phyloP scores from a whole-genome alignment of 139 green algal species.

The Chlorella sp. region DNA sequence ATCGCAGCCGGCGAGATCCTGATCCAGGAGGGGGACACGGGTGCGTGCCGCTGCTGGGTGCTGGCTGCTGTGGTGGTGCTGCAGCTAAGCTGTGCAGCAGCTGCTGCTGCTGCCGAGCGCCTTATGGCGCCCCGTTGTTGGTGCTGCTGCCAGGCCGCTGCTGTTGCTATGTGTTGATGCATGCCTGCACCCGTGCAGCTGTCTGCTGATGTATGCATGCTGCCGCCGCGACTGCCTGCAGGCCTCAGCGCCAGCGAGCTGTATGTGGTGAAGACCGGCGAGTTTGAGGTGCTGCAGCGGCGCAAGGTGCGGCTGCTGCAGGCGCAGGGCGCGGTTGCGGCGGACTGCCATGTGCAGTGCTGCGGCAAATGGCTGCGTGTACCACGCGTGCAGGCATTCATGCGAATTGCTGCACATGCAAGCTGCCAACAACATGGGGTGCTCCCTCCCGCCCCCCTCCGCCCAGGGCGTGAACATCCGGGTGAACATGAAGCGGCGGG shows the following conservation, averaged over 20 bases:
- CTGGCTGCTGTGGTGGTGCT: too few relatives aligned
- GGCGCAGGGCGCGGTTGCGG: too few relatives aligned
- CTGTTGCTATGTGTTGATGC: neutral
- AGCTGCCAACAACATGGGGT: too few relatives aligned
- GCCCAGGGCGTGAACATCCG: conserved; percentile 79
- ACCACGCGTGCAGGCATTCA: too few relatives aligned
- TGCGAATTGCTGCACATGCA: too few relatives aligned
- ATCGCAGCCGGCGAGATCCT: conserved; percentile 84
- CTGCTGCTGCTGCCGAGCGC: neutral
- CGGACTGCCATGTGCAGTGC: too few relatives aligned
- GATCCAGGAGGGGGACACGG: conserved; percentile 91
- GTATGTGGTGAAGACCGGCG: conserved; percentile 92
- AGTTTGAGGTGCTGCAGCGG: conserved; percentile 92
- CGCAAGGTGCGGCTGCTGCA: conserved; percentile 62
- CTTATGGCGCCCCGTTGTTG: too few relatives aligned
- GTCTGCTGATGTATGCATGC: neutral
- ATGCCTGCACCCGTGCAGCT: too few relatives aligned
- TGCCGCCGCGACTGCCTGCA: neutral
- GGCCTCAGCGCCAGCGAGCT: conserved; percentile 85
- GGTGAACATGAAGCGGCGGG: conserved; percentile 88
- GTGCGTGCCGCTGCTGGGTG: neutral
- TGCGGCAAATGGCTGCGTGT: too few relatives aligned
- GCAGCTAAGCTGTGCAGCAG: too few relatives aligned
- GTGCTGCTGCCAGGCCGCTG: too few relatives aligned
- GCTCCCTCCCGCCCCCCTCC: too few relatives aligned